Percentiles rank a stretch among this genome's conserved stretches.
Conservation (phyloP, 108 stramenopile genomes). For the Fistulifera solaris region DNA sequence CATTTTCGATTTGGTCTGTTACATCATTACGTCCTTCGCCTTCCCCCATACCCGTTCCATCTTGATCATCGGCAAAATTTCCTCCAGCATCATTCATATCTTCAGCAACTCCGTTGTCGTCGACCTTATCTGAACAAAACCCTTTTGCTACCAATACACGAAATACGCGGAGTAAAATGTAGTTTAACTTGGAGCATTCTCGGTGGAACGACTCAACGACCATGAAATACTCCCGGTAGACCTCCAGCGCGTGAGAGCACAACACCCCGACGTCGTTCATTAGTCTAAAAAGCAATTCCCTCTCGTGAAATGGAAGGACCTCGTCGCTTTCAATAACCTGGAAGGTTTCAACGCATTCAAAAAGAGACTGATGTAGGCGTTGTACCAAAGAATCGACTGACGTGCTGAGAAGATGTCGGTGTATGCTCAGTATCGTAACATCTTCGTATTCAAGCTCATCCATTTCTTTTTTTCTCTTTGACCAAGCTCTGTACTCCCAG, state of each 20-base stretch:
- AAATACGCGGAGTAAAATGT: constrained; percentile 83
- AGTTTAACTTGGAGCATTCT: constrained; percentile 68
- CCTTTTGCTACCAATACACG: constrained; percentile 87
- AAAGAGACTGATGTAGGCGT: too few species aligned
- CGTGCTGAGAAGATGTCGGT: too few species aligned
- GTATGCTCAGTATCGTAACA: too few species aligned
- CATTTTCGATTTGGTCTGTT: constrained; percentile 94
- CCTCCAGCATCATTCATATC: constrained; percentile 60
- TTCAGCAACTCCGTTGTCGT: constrained; percentile 61
- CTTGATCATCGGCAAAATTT: constrained; percentile 91
- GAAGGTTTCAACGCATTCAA: too few species aligned
- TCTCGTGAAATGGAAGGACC: neutral
- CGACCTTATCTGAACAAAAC: constrained; percentile 81
- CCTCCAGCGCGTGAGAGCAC: constrained; percentile 21
- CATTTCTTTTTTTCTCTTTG: too few species aligned
- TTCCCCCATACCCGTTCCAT: constrained; percentile 99
- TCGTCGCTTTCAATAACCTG: too few species aligned
- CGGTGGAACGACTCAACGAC: constrained; percentile 43
- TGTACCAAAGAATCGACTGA: too few species aligned
- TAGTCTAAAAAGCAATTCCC: constrained; percentile 28
- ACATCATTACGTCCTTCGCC: constrained; percentile 96
- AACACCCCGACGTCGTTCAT: constrained; percentile 38
- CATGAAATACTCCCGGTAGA: constrained; percentile 21
- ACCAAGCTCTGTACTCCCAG: too few species aligned
- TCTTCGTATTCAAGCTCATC: too few species aligned